A percentile compares a stretch with the other conserved stretches of the same genome.
These are phyloP conservation scores for Luffa aegyptiaca DNA, from an alignment of 306 rosid genomes.

Conservation along the genomic window DNA sequence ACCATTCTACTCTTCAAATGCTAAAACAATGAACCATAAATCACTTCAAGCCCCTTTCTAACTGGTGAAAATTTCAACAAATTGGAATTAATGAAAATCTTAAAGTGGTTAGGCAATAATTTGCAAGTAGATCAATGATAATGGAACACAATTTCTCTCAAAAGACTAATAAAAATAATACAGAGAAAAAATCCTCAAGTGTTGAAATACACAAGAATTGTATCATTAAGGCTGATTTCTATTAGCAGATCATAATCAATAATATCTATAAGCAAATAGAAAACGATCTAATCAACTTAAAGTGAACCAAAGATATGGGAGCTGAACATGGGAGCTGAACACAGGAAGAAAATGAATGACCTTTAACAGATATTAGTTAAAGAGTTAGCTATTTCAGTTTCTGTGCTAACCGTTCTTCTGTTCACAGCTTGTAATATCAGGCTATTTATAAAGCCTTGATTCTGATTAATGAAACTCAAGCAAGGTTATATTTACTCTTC, in stretches of 20 bases:
- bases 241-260: neutral
- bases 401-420: no score
- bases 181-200: neutral
- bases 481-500: no score
- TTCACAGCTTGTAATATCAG: no score
- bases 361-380: no score
- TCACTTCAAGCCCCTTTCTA: neutral
- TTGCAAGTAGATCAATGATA: neutral
- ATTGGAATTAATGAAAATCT: neutral
- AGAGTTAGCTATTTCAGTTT: no score
- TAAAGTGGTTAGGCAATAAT: neutral
- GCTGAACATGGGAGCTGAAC: neutral
- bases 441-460: no score
- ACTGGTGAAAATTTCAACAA: slow-evolving; percentile 10
- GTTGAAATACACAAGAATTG: neutral
- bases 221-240: neutral
- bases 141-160: neutral
- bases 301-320: neutral
- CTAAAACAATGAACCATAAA: neutral
- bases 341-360: neutral
- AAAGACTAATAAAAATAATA: neutral
- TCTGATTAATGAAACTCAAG: no score
- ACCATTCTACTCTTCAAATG: neutral
- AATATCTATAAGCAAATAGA: neutral
- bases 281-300: neutral